Percentiles rank a stretch among this genome's conserved stretches.
phyloP scores from a whole-genome alignment of 371 early-diverging fungal species.

The Syncephalastrum monosporum region DNA sequence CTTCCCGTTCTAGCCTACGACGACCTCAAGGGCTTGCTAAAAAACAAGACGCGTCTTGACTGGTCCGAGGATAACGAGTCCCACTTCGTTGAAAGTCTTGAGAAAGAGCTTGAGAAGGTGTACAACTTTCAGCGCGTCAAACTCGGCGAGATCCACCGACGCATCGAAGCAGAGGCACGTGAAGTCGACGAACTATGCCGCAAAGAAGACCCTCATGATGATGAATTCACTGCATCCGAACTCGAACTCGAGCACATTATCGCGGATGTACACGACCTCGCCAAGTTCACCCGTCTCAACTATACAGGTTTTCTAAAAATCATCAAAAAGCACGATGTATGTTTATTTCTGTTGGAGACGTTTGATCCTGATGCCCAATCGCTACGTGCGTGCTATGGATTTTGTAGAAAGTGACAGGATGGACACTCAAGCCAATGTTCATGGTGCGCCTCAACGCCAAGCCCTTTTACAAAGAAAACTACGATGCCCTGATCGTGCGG shows the following conservation, averaged over 20 bases:
- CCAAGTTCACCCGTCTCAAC: slow-evolving; percentile 94
- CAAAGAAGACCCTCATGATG: slow-evolving; percentile 64
- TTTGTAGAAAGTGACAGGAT: slow-evolving; percentile 80
- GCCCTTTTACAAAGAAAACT: slow-evolving; percentile 90
- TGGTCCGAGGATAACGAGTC: slow-evolving; percentile 82
- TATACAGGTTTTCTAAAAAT: slow-evolving; percentile 97
- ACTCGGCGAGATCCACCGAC: slow-evolving; percentile 83
- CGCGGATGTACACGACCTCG: slow-evolving; percentile 90
- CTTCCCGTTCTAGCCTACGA: slow-evolving; percentile 58
- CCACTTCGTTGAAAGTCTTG: slow-evolving; percentile 83
- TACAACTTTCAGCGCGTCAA: slow-evolving; percentile 89
- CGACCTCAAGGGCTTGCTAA: slow-evolving; percentile 78
- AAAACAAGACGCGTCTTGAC: slow-evolving; percentile 44
- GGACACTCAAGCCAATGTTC: slow-evolving; percentile 87
- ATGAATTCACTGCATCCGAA: slow-evolving; percentile 70
- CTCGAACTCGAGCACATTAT: slow-evolving; percentile 83
- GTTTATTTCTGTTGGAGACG: background rate
- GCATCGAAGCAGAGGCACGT: slow-evolving; percentile 73
- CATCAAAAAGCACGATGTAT: slow-evolving; percentile 96
- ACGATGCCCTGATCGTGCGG: slow-evolving; percentile 87
- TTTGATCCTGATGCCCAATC: too few species aligned
- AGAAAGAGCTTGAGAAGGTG: slow-evolving; percentile 92
- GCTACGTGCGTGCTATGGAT: too few species aligned
- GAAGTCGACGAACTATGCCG: slow-evolving; percentile 58
- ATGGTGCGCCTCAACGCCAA: slow-evolving; percentile 82